These are phyloP conservation scores for Aureobasidium sp. DNA, from an alignment of 2,329 filamentous ascomycete genomes.

Conservation along the genomic window DNA sequence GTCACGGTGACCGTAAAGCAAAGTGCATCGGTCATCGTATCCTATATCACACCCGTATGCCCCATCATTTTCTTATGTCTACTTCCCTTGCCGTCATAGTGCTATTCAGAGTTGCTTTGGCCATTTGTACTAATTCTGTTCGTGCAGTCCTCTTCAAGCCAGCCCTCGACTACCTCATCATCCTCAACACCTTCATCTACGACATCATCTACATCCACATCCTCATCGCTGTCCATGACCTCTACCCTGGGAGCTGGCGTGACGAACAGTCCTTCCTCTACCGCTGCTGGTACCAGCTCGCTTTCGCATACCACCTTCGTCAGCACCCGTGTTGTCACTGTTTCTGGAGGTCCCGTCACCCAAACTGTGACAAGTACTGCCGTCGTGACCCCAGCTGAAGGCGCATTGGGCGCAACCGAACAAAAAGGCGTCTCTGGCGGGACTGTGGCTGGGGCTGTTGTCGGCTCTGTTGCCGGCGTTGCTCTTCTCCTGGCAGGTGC, in stretches of 20 bases:
- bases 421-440: constrained; percentile 31
- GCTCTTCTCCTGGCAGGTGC: constrained; percentile 32
- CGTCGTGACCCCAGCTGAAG: constrained; percentile 22
- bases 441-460: constrained; percentile 41
- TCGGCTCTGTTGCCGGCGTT: constrained; percentile 35
- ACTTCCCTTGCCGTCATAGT: neutral
- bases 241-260: constrained; percentile 18
- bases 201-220: constrained; percentile 20
- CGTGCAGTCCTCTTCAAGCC: neutral
- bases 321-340: constrained; percentile 35
- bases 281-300: constrained; percentile 16
- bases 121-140: neutral
- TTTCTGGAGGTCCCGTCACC: constrained; percentile 38
- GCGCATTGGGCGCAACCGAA: constrained; percentile 18
- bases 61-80: constrained; percentile 18
- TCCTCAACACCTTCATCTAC: constrained; percentile 18
- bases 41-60: constrained; percentile 27
- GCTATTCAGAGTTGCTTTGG: neutral
- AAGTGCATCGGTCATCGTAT: constrained; percentile 23
- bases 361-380: constrained; percentile 39
- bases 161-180: constrained; percentile 17
- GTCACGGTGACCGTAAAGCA: constrained; percentile 24
- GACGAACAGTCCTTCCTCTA: constrained; percentile 14
- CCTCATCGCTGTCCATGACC: neutral
- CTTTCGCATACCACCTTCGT: constrained; percentile 28